Evolutionary conservation across 495 filamentous ascomycete genomes (phyloP), one percentile per base, ranked within the genome.

Genomic region (Penicillium atrosanguineum): DNA sequence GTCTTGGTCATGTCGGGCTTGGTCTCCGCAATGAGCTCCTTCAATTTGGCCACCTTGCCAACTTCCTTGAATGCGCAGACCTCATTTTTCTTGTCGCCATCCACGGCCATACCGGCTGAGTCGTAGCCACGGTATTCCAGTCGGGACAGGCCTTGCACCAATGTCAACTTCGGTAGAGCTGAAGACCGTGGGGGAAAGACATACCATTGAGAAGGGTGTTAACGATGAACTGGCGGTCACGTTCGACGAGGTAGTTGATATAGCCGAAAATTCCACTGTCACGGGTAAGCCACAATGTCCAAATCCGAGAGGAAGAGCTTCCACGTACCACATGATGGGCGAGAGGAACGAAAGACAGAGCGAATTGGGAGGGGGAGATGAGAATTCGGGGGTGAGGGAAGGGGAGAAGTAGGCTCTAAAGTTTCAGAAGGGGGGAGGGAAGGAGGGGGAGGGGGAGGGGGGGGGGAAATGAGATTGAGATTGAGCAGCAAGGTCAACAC

Each of bases 1-100:
- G 90, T 82, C 78, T 95, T 95, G 68, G 79, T 87, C 62, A 91
- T 76, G 75, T 97, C 89, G 67, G 89, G 83, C 61, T 92, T 81
- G 64, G 79, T 79, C 68, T 90, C 85, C 21, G 86, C 88, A 63
- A 97, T 91, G 73, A 97, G 89, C 71, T 90, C 77, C 83, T 89
- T 95, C 67, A 98, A 79, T 75, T 95, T 95, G 60, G 87, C 91
- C 47, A 98, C 94, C 83, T 98, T 98, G 76, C 94, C 94, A 34
- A 98, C 94, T 75, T 97, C 95, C 79, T 98, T 98, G 83, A 90
- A 97, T 23, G 95, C 92, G 62, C 89, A 84, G 56, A 98, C 91
- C 78, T 96, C 90, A 56, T 95, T 92, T 80, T 96, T 96, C 82
- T 96, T 97, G 84, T 97, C 88, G 54, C 95, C 94, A 73, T 98